Base-by-base conservation (phyloP, 2,329 filamentous ascomycete species). In the Aspergillus pseudoviridinutans region DNA sequence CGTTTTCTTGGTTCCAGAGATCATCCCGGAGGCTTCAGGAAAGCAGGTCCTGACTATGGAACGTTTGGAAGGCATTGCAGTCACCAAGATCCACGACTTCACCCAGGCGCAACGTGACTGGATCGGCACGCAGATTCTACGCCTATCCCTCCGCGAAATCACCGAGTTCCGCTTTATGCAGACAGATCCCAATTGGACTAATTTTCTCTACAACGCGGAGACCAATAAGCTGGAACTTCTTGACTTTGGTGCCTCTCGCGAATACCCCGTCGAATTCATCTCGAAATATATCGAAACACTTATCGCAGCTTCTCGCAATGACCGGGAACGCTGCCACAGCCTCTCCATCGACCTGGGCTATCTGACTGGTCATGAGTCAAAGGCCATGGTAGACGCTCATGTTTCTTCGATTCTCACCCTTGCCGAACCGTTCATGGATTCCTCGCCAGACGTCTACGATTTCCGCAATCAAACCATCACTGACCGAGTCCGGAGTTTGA, bases 171-270 rank as follows among this genome's bases (percentile, higher is more conserved):
- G 83, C 59, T 97, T 96, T 79, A 99, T 99, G 94, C 94, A 99
- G 78, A 99, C 94, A 4, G 94, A 99, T 71, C 94, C 94, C 44
- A 99, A 99, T 80, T 99, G 94, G 94, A 97, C 93, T 35, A 99
- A 99, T 76, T 99, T 99, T 74, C 82, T 97, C 22, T 99, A 91
- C 80, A 94, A 97, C 67, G 79, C 86, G 1, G 66, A 79, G 22
- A 85, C 82, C 3, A 79, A 86, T 66, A 89, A 86, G 69, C 87
- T 99, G 14, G 92, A 96, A 74, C 84, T 99, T 1, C 86, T 99
- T 53, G 95, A 99, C 76, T 99, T 99, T 74, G 94, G 94, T 58
- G 94, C 94, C 38, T 92, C 89, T 22, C 84, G 94, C 66, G 93
- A 92, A 64, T 99, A 87, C 71, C 91, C 92, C 0, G 82, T 85